A percentile compares a stretch with the other conserved stretches of the same genome.
phyloP scores from a whole-genome alignment of 2,329 filamentous ascomycete species.

The Xylariaceae sp. region DNA sequence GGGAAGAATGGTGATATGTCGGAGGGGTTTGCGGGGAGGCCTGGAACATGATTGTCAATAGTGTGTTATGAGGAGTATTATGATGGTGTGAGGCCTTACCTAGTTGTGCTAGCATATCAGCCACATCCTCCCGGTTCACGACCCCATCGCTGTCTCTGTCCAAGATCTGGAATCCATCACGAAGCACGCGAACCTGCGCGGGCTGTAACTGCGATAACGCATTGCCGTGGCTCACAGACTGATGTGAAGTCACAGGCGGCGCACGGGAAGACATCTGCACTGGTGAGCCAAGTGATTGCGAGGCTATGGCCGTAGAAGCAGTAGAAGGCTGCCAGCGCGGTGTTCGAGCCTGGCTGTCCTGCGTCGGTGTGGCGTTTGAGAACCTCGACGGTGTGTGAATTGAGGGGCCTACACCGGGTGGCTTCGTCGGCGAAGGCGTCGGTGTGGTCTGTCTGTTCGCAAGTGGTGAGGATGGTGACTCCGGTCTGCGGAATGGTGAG shows the following conservation, averaged over 20 bases:
- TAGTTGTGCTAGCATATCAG: constrained; percentile 81
- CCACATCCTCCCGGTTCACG: constrained; percentile 78
- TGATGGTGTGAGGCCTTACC: constrained; percentile 46
- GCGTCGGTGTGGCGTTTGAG: constrained; percentile 30
- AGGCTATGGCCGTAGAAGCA: constrained; percentile 15
- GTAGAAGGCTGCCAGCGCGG: constrained; percentile 19
- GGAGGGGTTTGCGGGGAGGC: constrained; percentile 67
- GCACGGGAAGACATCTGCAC: constrained; percentile 31
- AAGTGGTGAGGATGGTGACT: constrained; percentile 63
- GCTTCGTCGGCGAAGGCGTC: constrained; percentile 55
- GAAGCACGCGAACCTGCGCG: constrained; percentile 77
- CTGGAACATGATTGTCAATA: constrained; percentile 36
- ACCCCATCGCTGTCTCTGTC: constrained; percentile 83
- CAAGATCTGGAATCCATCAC: constrained; percentile 90
- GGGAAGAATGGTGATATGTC: constrained; percentile 83
- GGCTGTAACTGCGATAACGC: constrained; percentile 72
- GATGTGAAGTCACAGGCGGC: constrained; percentile 28
- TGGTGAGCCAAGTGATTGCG: constrained; percentile 31
- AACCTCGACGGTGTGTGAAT: constrained; percentile 45
- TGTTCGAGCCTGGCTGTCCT: constrained; percentile 24
- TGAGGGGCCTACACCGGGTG: not conserved
- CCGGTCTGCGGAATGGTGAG: constrained; percentile 60
- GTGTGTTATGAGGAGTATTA: too few relatives aligned
- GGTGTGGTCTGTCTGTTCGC: constrained; percentile 62
- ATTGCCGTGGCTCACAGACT: constrained; percentile 41